Conservation (phyloP, 441 rosid genomes). For the Aleurites moluccanus region DNA sequence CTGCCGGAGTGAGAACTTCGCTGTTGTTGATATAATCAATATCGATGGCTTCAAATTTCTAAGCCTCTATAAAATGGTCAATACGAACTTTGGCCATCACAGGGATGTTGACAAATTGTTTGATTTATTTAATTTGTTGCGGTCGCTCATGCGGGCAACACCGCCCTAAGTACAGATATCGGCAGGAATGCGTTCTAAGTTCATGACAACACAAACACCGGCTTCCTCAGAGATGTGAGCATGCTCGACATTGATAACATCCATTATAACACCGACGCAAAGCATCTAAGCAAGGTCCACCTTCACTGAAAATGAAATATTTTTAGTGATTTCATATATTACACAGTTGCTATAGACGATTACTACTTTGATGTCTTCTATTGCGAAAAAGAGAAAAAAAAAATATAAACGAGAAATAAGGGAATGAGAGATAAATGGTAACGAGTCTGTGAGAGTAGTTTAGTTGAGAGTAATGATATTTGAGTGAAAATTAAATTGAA, state of each 20-base stretch:
- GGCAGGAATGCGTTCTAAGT: conserved; percentile 81
- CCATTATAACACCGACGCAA: conserved; percentile 91
- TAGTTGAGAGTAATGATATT: too few relatives aligned
- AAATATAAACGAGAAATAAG: not conserved
- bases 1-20: too few relatives aligned
- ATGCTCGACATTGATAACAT: conserved; percentile 80
- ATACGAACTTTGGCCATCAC: conserved; percentile 95
- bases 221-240: conserved; percentile 84
- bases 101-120: conserved; percentile 91
- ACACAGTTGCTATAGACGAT: conserved; percentile 85
- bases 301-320: conserved; percentile 83
- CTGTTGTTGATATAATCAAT: conserved; percentile 83
- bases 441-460: too few relatives aligned
- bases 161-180: conserved; percentile 87
- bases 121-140: conserved; percentile 66
- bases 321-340: conserved; percentile 56
- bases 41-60: conserved; percentile 75
- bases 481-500: too few relatives aligned
- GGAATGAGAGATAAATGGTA: conserved; percentile 5
- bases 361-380: conserved; percentile 82
- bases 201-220: conserved; percentile 94
- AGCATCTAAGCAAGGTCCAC: conserved; percentile 94
- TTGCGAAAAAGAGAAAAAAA: conserved; percentile 6
- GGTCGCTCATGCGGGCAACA: conserved; percentile 93
- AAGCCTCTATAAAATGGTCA: conserved; percentile 94